phyloP scores from a whole-genome alignment of 768 basidiomycete species.

The Cyathus striatus region DNA sequence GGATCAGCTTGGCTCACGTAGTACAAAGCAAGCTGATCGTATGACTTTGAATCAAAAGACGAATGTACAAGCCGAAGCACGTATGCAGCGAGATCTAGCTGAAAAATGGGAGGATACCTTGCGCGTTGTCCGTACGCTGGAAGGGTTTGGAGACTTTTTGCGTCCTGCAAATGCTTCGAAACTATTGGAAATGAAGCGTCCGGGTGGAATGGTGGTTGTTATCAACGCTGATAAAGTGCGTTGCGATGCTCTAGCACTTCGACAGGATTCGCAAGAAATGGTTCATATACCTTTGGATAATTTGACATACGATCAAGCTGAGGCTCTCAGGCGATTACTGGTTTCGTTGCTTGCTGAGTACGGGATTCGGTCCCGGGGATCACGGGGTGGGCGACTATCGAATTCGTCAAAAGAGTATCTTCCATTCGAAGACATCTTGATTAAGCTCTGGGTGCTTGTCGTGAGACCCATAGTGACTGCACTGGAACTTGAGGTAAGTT shows the following conservation, averaged over 20 bases:
- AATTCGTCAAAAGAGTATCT: no score
- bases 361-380: neutral
- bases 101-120: constrained; percentile 10
- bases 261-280: neutral
- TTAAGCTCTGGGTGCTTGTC: constrained; percentile 1
- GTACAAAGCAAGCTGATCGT: neutral
- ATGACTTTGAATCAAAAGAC: constrained; percentile 4
- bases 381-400: neutral
- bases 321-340: neutral
- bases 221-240: constrained; percentile 7
- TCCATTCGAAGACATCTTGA: neutral
- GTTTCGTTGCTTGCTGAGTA: neutral
- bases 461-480: constrained; percentile 3
- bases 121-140: constrained; percentile 6
- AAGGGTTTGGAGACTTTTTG: constrained; percentile 13
- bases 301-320: neutral
- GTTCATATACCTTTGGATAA: neutral
- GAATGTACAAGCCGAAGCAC: constrained; percentile 3
- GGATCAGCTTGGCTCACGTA: constrained; percentile 6
- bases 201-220: constrained; percentile 9
- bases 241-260: neutral
- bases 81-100: constrained; percentile 8
- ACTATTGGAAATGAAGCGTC: constrained; percentile 4
- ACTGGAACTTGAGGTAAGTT: constrained; percentile 4
- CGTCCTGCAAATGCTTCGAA: constrained; percentile 9